These are phyloP conservation scores for Pseudopyrenochaeta lycopersici DNA, from an alignment of 2,329 filamentous ascomycete genomes.

Conservation along the genomic window DNA sequence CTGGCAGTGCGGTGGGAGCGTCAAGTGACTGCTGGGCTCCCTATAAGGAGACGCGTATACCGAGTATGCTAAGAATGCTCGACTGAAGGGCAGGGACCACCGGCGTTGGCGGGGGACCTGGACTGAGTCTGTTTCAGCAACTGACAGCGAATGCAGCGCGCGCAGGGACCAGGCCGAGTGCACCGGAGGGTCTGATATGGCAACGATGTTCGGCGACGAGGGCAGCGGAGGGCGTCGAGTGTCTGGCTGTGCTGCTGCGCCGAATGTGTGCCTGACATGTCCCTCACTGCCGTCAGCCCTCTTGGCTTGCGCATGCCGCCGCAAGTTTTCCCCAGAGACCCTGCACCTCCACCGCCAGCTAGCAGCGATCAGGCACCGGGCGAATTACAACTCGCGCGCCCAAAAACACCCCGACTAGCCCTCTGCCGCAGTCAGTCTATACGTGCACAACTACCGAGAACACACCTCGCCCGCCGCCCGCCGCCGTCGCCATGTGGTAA, in stretches of 20 bases:
- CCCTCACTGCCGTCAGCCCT: not conserved
- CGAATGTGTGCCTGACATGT: not conserved
- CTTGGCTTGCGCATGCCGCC: slow-evolving; percentile 3
- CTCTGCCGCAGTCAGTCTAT: not conserved
- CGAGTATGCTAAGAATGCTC: slow-evolving; percentile 39
- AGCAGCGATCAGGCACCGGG: slow-evolving; percentile 27
- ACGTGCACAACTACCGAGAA: not conserved
- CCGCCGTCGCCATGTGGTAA: slow-evolving; percentile 36
- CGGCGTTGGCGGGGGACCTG: slow-evolving; percentile 28
- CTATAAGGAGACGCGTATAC: slow-evolving; percentile 30
- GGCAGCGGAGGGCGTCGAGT: not conserved
- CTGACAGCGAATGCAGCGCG: slow-evolving; percentile 6
- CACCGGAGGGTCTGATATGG: not conserved
- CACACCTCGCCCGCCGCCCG: not conserved
- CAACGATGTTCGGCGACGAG: not conserved
- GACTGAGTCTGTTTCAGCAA: slow-evolving; percentile 35
- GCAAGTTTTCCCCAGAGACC: slow-evolving; percentile 11
- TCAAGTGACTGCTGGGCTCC: slow-evolving; percentile 6
- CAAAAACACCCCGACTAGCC: not conserved
- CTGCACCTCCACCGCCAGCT: slow-evolving; percentile 8
- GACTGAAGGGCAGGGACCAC: slow-evolving; percentile 24
- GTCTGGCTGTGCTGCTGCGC: not conserved
- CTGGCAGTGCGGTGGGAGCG: slow-evolving; percentile 6
- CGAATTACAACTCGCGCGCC: slow-evolving; percentile 16
- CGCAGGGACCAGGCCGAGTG: not conserved